These are phyloP conservation scores for Effrenium voratum DNA, from an alignment of 73 alveolate genomes.

Conservation along the genomic window DNA sequence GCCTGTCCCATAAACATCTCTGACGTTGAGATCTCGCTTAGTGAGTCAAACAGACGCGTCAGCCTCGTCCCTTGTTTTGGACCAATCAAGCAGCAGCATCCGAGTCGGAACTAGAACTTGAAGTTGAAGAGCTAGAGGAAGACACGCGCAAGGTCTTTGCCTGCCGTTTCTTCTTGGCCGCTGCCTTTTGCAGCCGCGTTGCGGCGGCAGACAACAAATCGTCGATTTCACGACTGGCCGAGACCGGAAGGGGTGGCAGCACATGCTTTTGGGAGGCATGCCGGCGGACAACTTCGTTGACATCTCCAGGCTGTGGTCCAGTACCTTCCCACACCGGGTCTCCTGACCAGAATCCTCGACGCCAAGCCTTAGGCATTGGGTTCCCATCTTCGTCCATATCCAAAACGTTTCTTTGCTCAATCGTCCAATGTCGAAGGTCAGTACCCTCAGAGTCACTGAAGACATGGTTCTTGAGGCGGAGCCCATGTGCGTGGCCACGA, in stretches of 20 bases:
- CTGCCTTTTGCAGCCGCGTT: not conserved
- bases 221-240: not conserved
- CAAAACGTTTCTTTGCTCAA: not conserved
- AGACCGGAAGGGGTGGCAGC: not conserved
- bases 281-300: slow-evolving; percentile 7
- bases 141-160: not conserved
- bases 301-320: slow-evolving; percentile 4
- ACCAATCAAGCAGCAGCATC: not conserved
- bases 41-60: no score
- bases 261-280: not conserved
- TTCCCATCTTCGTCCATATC: not conserved
- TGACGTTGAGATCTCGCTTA: no score
- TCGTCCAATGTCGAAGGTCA: not conserved
- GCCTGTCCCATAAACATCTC: not conserved
- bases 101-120: not conserved
- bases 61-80: not conserved
- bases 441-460: not conserved
- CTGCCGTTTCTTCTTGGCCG: slow-evolving; percentile 8
- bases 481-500: not conserved
- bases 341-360: not conserved
- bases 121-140: not conserved
- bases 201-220: not conserved
- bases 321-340: not conserved
- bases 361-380: not conserved
- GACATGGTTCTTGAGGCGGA: not conserved